Conservation (phyloP, 257 asterid species). For the Przewalskia tangutica region DNA sequence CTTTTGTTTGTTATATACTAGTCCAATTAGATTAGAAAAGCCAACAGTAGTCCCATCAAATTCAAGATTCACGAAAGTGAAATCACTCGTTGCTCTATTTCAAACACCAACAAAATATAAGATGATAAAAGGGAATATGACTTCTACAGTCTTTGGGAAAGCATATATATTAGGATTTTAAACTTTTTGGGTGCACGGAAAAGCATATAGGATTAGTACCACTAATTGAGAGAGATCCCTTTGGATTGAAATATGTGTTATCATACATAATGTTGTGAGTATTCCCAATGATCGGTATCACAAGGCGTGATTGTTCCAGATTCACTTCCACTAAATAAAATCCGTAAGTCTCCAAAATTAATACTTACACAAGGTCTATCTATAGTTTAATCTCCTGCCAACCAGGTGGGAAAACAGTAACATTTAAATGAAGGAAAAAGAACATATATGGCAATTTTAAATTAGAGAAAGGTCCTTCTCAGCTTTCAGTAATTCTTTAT, state of each 20-base stretch:
- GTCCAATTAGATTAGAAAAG: too few relatives aligned
- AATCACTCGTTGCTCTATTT: background rate
- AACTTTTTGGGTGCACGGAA: background rate
- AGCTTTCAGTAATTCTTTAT: background rate
- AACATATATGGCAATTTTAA: background rate
- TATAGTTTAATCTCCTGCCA: background rate
- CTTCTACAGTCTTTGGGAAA: background rate
- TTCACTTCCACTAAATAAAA: too few relatives aligned
- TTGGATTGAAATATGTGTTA: background rate
- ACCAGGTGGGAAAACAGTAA: background rate
- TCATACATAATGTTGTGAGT: too few relatives aligned
- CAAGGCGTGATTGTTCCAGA: too few relatives aligned
- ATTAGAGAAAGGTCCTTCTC: background rate
- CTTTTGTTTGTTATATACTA: too few relatives aligned
- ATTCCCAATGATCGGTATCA: too few relatives aligned
- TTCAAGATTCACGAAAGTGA: slow-evolving; percentile 1
- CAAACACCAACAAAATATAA: background rate
- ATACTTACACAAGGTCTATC: background rate
- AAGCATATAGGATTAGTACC: background rate
- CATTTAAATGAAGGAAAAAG: background rate
- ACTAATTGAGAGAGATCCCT: background rate
- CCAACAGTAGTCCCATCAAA: background rate
- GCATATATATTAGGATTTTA: background rate
- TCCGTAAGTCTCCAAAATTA: too few relatives aligned
- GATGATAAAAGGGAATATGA: slow-evolving; percentile 2